Conservation (phyloP, 441 rosid species). For the Euphorbia celastroides region DNA sequence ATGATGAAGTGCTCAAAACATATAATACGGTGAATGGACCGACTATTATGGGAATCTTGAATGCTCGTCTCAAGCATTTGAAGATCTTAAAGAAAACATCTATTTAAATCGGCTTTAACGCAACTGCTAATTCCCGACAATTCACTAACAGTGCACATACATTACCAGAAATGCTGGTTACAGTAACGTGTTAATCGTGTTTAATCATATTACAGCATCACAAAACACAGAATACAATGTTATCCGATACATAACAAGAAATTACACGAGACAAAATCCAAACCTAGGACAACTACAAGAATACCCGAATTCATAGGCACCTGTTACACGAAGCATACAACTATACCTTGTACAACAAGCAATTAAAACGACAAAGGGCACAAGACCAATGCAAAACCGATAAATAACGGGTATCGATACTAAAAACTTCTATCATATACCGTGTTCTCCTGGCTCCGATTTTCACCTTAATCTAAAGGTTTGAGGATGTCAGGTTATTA, state of each 20-base stretch:
- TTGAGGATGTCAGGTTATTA: no score
- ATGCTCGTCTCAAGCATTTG: constrained; percentile 11
- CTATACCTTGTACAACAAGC: no score
- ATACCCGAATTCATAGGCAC: background rate
- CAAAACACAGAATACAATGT: no score
- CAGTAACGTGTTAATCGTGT: background rate
- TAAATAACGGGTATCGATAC: background rate
- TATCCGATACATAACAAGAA: background rate
- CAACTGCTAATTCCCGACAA: background rate
- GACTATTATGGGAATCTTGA: constrained; percentile 12
- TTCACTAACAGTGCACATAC: no score
- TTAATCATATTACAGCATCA: background rate
- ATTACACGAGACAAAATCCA: background rate
- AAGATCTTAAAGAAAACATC: constrained; percentile 8
- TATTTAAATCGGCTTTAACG: constrained; percentile 26
- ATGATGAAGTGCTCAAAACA: no score
- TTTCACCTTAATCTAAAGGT: no score
- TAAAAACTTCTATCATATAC: no score
- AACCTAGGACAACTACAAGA: background rate
- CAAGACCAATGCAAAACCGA: constrained; percentile 12
- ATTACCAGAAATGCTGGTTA: background rate
- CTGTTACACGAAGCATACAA: constrained; percentile 12
- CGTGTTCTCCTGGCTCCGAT: no score
- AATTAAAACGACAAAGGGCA: no score
- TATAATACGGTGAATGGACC: no score